A percentile compares a stretch with the other conserved stretches of the same genome.
These are phyloP conservation scores for Ilex paraguariensis DNA, from an alignment of 305 asterid species.

Conservation along the genomic window DNA sequence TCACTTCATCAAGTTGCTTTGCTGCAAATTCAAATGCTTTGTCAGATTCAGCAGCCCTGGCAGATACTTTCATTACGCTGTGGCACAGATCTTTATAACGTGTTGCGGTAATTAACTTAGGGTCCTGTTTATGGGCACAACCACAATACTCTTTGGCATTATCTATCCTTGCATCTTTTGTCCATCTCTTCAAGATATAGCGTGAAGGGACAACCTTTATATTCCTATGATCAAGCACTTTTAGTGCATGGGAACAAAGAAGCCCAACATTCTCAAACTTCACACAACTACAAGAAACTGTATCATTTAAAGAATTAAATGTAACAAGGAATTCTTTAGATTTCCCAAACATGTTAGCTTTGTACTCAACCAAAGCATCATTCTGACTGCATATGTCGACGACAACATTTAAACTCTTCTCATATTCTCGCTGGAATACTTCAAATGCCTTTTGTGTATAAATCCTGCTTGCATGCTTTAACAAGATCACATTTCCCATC, in stretches of 20 bases:
- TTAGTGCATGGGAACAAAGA: constrained; percentile 57
- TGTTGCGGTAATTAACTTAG: constrained; percentile 30
- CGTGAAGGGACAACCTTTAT: constrained; percentile 48
- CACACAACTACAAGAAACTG: constrained; percentile 59
- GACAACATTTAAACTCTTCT: constrained; percentile 48
- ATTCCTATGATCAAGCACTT: constrained; percentile 57
- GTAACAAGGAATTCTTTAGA: constrained; percentile 35
- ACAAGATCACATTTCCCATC: constrained; percentile 52
- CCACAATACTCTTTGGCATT: constrained; percentile 27
- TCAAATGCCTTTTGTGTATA: constrained; percentile 53
- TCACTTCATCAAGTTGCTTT: constrained; percentile 45
- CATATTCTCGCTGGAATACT: constrained; percentile 60
- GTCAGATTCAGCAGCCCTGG: constrained; percentile 56
- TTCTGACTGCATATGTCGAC: constrained; percentile 41
- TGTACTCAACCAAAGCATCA: constrained; percentile 41
- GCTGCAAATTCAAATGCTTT: constrained; percentile 56
- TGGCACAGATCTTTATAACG: constrained; percentile 50
- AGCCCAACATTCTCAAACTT: constrained; percentile 55
- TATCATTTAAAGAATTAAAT: constrained; percentile 41
- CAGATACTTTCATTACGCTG: constrained; percentile 44
- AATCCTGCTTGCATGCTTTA: constrained; percentile 45
- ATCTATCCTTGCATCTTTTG: constrained; percentile 46
- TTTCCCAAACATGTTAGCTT: constrained; percentile 53
- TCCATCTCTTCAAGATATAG: constrained; percentile 60
- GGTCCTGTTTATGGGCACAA: constrained; percentile 29